These are phyloP conservation scores for Corymbia maculata DNA, from an alignment of 345 rosid species.

Conservation along the genomic window DNA sequence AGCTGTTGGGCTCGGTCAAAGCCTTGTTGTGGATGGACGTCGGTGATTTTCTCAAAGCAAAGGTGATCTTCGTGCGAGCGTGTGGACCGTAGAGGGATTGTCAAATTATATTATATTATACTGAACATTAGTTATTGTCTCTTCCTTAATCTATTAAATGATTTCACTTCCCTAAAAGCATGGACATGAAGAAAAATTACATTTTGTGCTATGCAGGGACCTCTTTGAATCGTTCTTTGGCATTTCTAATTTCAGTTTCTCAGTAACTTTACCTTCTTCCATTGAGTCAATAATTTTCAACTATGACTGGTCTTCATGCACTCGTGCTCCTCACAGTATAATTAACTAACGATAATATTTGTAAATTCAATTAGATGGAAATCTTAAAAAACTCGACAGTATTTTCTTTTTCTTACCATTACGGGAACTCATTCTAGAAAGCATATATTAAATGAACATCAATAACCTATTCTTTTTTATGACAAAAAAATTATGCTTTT, in stretches of 20 bases:
- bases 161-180: background rate
- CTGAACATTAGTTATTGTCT: background rate
- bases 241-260: background rate
- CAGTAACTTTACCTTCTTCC: background rate
- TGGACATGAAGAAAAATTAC: background rate
- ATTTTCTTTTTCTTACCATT: background rate
- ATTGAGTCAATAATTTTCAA: background rate
- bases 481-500: background rate
- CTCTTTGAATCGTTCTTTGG: background rate
- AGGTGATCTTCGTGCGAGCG: background rate
- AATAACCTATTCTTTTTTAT: background rate
- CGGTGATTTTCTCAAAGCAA: background rate
- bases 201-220: background rate
- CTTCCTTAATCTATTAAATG: background rate
- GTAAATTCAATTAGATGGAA: background rate
- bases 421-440: background rate
- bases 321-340: background rate
- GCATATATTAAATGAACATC: background rate
- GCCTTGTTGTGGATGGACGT: background rate
- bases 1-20: constrained; percentile 19
- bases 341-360: no score
- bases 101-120: background rate
- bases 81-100: background rate
- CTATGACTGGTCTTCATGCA: background rate
- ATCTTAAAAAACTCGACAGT: background rate